Percentiles rank a stretch among this genome's conserved stretches.
Conservation (phyloP, 2,329 filamentous ascomycete genomes). For the Thielaviopsis populi region DNA sequence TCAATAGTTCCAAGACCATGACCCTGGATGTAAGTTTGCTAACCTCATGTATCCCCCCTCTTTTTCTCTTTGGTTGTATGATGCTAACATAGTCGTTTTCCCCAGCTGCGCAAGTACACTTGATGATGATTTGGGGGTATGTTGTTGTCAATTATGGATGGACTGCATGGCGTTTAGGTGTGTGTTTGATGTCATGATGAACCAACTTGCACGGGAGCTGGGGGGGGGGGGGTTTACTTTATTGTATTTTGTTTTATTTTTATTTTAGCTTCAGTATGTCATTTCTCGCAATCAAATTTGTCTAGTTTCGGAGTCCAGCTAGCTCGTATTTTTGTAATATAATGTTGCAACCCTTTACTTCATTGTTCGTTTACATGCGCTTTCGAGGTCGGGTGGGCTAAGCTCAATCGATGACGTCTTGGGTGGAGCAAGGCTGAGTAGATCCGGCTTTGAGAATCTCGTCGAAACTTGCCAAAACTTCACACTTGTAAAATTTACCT, state of each 20-base stretch:
- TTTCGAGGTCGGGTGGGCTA: neutral
- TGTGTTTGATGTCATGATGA: neutral
- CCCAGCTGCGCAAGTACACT: slow-evolving; percentile 15
- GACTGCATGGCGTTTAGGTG: neutral
- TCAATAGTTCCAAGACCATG: slow-evolving; percentile 80
- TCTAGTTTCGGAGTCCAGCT: neutral
- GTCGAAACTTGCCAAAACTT: neutral
- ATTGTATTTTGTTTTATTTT: neutral
- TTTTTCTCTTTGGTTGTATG: neutral
- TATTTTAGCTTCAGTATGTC: neutral
- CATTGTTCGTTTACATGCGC: neutral
- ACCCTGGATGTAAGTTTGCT: slow-evolving; percentile 74
- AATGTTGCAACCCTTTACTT: neutral
- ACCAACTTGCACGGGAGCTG: neutral
- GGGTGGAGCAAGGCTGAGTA: slow-evolving; percentile 8
- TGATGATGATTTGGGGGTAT: slow-evolving; percentile 1
- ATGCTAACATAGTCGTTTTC: slow-evolving; percentile 5
- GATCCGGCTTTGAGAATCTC: neutral
- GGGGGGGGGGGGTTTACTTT: too few species aligned
- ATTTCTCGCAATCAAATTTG: neutral
- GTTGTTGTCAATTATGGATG: neutral
- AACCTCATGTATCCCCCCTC: neutral
- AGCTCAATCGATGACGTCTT: slow-evolving; percentile 1
- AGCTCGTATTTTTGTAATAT: neutral
- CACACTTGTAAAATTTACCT: neutral